Base-by-base conservation (phyloP, 192 early-diverging fungal species). In the Obelidium mucronatum region DNA sequence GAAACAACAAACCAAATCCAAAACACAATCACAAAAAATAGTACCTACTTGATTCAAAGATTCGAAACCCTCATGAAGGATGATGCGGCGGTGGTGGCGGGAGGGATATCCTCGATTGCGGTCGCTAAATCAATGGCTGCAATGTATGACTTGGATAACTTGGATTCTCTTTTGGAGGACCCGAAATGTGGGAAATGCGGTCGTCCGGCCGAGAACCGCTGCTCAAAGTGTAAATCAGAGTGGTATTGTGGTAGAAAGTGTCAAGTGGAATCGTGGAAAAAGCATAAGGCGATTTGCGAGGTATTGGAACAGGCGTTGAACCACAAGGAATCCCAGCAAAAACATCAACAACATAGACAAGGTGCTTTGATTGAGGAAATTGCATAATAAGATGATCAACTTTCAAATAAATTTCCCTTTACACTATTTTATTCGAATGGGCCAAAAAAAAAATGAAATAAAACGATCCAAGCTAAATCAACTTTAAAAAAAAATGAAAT, bases 171-270 rank as follows among this genome's bases (percentile, higher is more conserved):
- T 36, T 59, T 86, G 1, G 84, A 84, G 22, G 78, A 81, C 22
- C 85, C 85, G 6, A 86, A 84, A 52, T 86, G 85, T 65, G 76
- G 73, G 6, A 78, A 78, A 37, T 86, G 85, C 62, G 82, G 85
- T 6, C 35, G 59, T 22, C 11, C 40, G 3, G 87, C 87, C 4
- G 77, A 73, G 35, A 79, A 88, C 33, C 35, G 85, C 33, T 88
- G 87, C 61, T 87, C 85, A 6, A 40, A 79, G 40, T 88, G 87
- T 64, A 83, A 84, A 54, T 74, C 26, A 33, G 87, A 88, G 37
- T 88, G 87, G 87, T 88, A 88, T 72, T 88, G 87, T 70, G 80
- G 80, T 53, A 66, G 83, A 24, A 34, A 66, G 30, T 82, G 84
- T 58, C 81, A 82, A 62, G 79, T 82, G 13, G 26, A 69, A 24